Percentiles rank a stretch among this genome's conserved stretches.
phyloP scores from a whole-genome alignment of 495 filamentous ascomycete genomes.

The Penicillium dipodomyicola region DNA sequence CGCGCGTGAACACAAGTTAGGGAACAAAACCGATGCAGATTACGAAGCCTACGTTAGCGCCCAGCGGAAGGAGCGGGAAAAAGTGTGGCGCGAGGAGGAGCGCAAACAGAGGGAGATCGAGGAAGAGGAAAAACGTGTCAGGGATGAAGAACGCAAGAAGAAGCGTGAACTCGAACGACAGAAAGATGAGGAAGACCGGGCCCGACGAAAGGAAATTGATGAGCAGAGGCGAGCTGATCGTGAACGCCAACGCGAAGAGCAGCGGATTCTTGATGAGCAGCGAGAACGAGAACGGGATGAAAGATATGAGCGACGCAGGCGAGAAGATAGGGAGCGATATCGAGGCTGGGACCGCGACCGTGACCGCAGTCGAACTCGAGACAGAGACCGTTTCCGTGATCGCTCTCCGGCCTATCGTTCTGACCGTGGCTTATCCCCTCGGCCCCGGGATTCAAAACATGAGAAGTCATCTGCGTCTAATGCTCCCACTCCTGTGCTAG shows the following conservation, averaged over 20 bases:
- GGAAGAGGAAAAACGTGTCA: constrained; percentile 63
- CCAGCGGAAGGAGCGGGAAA: constrained; percentile 63
- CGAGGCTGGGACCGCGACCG: constrained; percentile 44
- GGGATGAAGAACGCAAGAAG: constrained; percentile 63
- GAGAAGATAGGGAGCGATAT: constrained; percentile 47
- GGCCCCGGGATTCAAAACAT: constrained; percentile 37
- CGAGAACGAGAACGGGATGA: constrained; percentile 54
- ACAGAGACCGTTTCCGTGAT: constrained; percentile 38
- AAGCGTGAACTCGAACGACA: constrained; percentile 61
- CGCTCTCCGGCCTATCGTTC: constrained; percentile 39
- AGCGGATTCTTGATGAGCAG: constrained; percentile 49
- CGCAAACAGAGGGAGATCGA: constrained; percentile 61
- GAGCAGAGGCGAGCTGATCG: constrained; percentile 58
- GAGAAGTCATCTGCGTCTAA: constrained; percentile 41
- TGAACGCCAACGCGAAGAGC: constrained; percentile 53
- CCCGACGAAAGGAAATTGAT: constrained; percentile 44
- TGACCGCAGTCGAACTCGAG: constrained; percentile 38
- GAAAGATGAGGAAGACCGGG: constrained; percentile 58
- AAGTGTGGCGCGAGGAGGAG: constrained; percentile 60
- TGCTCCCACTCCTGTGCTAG: constrained; percentile 40
- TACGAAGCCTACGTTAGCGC: constrained; percentile 70
- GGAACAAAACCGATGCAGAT: constrained; percentile 78
- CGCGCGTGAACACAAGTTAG: constrained; percentile 61
- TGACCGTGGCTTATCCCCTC: constrained; percentile 40
- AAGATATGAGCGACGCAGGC: constrained; percentile 47